These are phyloP conservation scores for Hyphodiscus sp. DNA, from an alignment of 2,329 filamentous ascomycete species.

Conservation along the genomic window DNA sequence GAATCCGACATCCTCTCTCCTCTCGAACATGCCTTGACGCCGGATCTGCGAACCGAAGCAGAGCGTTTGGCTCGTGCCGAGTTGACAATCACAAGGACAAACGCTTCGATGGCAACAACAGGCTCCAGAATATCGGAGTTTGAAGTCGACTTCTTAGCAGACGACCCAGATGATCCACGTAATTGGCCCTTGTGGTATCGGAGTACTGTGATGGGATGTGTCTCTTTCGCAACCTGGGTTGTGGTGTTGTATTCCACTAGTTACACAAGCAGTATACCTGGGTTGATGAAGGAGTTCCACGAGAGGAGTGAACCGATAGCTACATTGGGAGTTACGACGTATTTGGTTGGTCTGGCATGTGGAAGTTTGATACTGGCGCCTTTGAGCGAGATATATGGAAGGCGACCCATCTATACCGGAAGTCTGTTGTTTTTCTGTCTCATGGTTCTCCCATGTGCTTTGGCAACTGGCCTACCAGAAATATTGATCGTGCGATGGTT, in stretches of 20 bases:
- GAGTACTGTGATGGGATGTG: slow-evolving; percentile 29
- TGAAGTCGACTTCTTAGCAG: slow-evolving; percentile 65
- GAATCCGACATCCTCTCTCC: slow-evolving; percentile 30
- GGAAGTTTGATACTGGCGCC: slow-evolving; percentile 71
- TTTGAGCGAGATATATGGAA: slow-evolving; percentile 63
- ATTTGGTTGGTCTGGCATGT: slow-evolving; percentile 66
- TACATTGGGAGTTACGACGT: slow-evolving; percentile 72
- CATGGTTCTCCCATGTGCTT: slow-evolving; percentile 63
- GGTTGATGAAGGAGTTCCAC: slow-evolving; percentile 62
- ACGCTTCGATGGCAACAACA: slow-evolving; percentile 39
- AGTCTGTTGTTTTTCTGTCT: slow-evolving; percentile 59
- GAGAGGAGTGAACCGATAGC: slow-evolving; percentile 51
- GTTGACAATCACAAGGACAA: slow-evolving; percentile 33
- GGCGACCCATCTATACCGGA: slow-evolving; percentile 61
- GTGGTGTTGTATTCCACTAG: slow-evolving; percentile 68
- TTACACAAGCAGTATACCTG: slow-evolving; percentile 66
- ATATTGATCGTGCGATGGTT: slow-evolving; percentile 72
- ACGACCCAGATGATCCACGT: slow-evolving; percentile 57
- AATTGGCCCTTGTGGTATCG: slow-evolving; percentile 56
- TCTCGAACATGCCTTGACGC: slow-evolving; percentile 35
- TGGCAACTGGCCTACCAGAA: slow-evolving; percentile 60
- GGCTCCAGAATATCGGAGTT: slow-evolving; percentile 49
- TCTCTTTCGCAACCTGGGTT: slow-evolving; percentile 33
- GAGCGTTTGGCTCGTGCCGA: slow-evolving; percentile 32
- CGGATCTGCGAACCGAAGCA: slow-evolving; percentile 33